phyloP scores from a whole-genome alignment of 73 alveolate species.

The Tetrahymena thermophila region DNA sequence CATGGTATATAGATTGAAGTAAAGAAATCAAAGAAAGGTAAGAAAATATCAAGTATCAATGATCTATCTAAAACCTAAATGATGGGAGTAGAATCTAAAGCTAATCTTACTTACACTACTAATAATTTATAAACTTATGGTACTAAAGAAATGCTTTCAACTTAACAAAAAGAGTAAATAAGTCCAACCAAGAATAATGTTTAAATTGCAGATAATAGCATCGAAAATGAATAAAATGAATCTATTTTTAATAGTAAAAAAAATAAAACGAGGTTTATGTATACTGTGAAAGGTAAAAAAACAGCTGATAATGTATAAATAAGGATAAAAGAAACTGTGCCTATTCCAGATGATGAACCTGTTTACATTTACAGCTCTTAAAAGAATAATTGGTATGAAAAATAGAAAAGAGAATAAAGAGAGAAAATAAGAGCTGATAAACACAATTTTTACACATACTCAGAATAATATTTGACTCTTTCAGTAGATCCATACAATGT shows the following conservation, averaged over 20 bases:
- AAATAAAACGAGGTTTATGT: neutral
- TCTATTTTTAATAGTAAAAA: neutral
- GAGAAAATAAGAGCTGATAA: neutral
- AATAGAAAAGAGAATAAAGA: neutral
- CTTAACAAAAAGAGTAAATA: neutral
- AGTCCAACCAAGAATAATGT: neutral
- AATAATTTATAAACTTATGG: neutral
- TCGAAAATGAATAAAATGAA: neutral
- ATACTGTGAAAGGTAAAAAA: neutral
- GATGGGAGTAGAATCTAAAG: neutral
- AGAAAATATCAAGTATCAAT: neutral
- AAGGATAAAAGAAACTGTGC: neutral
- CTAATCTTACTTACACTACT: neutral
- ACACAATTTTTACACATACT: neutral
- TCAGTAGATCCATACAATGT: neutral
- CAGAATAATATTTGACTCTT: neutral
- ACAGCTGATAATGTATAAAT: neutral
- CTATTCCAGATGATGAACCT: neutral
- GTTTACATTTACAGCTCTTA: neutral
- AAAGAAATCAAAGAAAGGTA: conserved; percentile 15
- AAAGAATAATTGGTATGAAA: neutral
- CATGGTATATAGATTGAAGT: conserved; percentile 31
- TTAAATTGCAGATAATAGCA: neutral
- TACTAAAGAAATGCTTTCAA: neutral
- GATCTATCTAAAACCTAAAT: neutral